These are phyloP conservation scores for Paracamarosporium sp. DNA, from an alignment of 2,329 filamentous ascomycete species.

Conservation along the genomic window DNA sequence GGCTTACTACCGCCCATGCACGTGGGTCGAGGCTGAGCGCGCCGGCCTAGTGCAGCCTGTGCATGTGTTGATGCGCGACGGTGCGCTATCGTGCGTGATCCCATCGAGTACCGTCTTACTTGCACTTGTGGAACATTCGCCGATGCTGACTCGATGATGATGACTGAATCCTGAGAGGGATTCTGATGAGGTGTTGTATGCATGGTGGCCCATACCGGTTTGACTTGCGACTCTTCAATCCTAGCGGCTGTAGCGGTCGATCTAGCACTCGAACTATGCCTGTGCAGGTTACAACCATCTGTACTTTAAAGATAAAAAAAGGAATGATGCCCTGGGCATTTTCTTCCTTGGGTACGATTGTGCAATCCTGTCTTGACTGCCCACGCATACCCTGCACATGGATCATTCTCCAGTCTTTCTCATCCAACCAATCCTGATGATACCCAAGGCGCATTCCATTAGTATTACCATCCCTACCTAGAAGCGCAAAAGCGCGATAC, in stretches of 20 bases:
- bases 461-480: not conserved
- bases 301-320: not conserved
- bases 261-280: not conserved
- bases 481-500: not conserved
- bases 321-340: not conserved
- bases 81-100: no score
- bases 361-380: not conserved
- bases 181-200: not conserved
- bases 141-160: not conserved
- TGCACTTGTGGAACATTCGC: not conserved
- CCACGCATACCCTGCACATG: not conserved
- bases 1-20: constrained; percentile 1
- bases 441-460: not conserved
- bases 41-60: not conserved
- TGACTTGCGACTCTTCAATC: not conserved
- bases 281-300: not conserved
- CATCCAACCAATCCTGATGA: not conserved
- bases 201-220: no score
- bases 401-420: not conserved
- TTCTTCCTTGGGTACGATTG: not conserved
- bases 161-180: not conserved
- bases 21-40: constrained; percentile 1
- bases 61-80: not conserved
- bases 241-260: not conserved
- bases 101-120: no score